Percentiles rank a stretch among this genome's conserved stretches.
Conservation (phyloP, 2,329 filamentous ascomycete species). For the Boeremia lycopersici region DNA sequence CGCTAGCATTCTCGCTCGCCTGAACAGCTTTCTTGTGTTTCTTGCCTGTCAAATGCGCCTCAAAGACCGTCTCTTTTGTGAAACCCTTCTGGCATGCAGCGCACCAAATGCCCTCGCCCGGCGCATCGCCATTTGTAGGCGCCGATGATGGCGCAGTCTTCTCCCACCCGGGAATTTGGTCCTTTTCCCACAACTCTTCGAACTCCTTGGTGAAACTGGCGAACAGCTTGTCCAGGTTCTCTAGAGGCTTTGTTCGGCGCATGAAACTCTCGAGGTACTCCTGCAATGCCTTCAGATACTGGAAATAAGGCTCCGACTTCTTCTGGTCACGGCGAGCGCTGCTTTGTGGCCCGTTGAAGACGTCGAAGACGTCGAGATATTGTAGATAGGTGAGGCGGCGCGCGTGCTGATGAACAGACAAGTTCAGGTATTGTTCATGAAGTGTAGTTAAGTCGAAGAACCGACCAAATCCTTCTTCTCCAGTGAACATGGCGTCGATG, state of each 20-base stretch:
- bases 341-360: slow-evolving; percentile 75
- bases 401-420: slow-evolving; percentile 75
- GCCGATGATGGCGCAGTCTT: slow-evolving; percentile 55
- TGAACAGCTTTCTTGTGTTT: slow-evolving; percentile 85
- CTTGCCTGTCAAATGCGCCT: slow-evolving; percentile 83
- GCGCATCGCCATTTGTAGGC: slow-evolving; percentile 56
- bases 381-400: slow-evolving; percentile 82
- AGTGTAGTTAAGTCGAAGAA: slow-evolving; percentile 86
- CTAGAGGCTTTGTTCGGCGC: slow-evolving; percentile 80
- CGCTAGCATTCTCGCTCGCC: slow-evolving; percentile 54
- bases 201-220: slow-evolving; percentile 82
- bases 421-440: slow-evolving; percentile 89
- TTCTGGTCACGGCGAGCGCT: slow-evolving; percentile 82
- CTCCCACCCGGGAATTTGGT: slow-evolving; percentile 79
- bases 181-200: slow-evolving; percentile 77
- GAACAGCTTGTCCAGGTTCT: slow-evolving; percentile 82
- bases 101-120: slow-evolving; percentile 79
- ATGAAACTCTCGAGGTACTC: slow-evolving; percentile 89
- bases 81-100: slow-evolving; percentile 93
- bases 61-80: slow-evolving; percentile 93
- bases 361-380: slow-evolving; percentile 90
- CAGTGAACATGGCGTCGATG: slow-evolving; percentile 91
- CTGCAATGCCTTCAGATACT: slow-evolving; percentile 80
- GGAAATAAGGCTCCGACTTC: slow-evolving; percentile 89
- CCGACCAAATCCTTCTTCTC: slow-evolving; percentile 90